These are phyloP conservation scores for Phytophthora europaea DNA, from an alignment of 352 stramenopile genomes.

Conservation along the genomic window DNA sequence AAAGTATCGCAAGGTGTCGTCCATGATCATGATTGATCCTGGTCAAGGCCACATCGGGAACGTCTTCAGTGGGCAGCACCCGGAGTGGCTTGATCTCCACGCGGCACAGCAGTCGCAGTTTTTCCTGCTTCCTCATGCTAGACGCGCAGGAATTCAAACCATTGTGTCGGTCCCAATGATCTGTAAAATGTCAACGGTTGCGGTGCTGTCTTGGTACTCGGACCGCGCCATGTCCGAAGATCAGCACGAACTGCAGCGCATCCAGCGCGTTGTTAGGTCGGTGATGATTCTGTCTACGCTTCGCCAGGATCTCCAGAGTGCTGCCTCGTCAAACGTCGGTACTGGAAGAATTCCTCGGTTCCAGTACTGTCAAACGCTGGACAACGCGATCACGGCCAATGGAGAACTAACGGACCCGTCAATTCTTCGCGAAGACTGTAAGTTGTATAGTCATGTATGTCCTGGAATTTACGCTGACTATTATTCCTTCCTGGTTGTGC, in stretches of 20 bases:
- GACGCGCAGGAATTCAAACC: constrained; percentile 70
- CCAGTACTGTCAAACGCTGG: constrained; percentile 82
- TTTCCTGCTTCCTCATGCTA: constrained; percentile 78
- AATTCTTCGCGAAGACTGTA: constrained; percentile 60
- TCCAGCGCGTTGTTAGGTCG: constrained; percentile 75
- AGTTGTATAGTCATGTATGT: constrained; percentile 10
- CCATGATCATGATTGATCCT: constrained; percentile 80
- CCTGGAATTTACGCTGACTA: constrained; percentile 13
- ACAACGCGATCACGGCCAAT: constrained; percentile 79
- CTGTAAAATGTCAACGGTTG: constrained; percentile 84
- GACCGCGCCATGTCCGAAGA: constrained; percentile 65
- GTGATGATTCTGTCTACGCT: constrained; percentile 74
- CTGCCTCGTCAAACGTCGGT: constrained; percentile 34
- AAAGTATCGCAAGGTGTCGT: constrained; percentile 78
- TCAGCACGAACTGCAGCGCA: constrained; percentile 67
- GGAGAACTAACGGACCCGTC: constrained; percentile 65
- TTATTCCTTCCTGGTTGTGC: constrained; percentile 1
- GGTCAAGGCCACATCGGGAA: constrained; percentile 78
- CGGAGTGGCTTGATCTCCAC: constrained; percentile 71
- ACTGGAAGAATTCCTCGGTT: constrained; percentile 64
- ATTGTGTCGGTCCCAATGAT: constrained; percentile 85
- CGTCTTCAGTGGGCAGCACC: constrained; percentile 79
- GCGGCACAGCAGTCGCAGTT: constrained; percentile 69
- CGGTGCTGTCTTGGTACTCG: constrained; percentile 86
- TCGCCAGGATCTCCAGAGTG: constrained; percentile 57